A percentile compares a stretch with the other conserved stretches of the same genome.
Evolutionary conservation across 768 basidiomycete genomes (phyloP).

Genomic region (Infundibulicybe gibba): DNA sequence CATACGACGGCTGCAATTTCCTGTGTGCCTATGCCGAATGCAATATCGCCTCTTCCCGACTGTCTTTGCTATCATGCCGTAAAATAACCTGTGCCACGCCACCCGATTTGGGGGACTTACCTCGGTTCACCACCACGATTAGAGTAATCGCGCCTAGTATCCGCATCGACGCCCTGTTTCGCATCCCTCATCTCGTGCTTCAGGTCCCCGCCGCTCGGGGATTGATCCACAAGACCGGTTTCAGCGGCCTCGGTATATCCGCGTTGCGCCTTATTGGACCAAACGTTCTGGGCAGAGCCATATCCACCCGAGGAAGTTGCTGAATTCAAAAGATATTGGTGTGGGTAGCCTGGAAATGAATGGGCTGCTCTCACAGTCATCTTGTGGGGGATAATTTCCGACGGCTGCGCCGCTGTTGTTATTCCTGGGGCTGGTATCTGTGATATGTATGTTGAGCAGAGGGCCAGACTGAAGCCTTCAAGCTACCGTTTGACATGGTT

Average conservation of each 20-base stretch:
- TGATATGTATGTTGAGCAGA: neutral
- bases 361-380: constrained; percentile 5
- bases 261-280: constrained; percentile 21
- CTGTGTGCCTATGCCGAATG: too few species aligned
- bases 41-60: too few species aligned
- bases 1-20: too few species aligned
- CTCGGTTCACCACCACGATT: too few species aligned
- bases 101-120: too few species aligned
- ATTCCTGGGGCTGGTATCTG: constrained; percentile 1
- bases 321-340: neutral
- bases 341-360: too few species aligned
- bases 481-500: too few species aligned
- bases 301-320: constrained; percentile 23
- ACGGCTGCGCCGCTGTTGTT: constrained; percentile 2
- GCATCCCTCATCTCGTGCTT: constrained; percentile 12
- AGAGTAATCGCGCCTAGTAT: neutral
- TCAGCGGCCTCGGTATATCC: constrained; percentile 11
- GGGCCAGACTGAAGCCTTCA: neutral
- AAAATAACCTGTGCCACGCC: too few species aligned
- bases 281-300: constrained; percentile 16
- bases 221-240: constrained; percentile 14
- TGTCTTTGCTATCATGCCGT: too few species aligned
- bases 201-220: constrained; percentile 13
- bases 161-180: constrained; percentile 10
- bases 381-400: constrained; percentile 8